A percentile compares a stretch with the other conserved stretches of the same genome.
Conservation (phyloP, 306 rosid species). For the Vigna angularis region DNA sequence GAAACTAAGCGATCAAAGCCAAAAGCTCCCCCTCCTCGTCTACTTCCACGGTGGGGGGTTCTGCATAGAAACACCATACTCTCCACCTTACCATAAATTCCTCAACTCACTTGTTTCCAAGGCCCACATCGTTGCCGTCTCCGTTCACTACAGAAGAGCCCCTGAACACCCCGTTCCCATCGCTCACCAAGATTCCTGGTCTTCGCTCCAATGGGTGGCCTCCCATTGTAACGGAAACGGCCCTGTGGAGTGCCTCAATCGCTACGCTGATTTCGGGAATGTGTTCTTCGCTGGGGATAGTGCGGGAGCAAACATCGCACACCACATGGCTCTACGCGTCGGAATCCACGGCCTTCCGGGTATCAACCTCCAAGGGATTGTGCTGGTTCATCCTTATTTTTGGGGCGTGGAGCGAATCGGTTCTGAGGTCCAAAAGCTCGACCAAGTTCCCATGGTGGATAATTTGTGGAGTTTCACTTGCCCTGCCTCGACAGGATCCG, state of each 20-base stretch:
- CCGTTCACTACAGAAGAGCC: constrained; percentile 71
- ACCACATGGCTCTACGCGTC: constrained; percentile 59
- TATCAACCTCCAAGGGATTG: constrained; percentile 53
- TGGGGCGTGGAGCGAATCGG: constrained; percentile 65
- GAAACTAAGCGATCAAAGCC: constrained; percentile 32
- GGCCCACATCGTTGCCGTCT: constrained; percentile 59
- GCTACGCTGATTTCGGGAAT: constrained; percentile 51
- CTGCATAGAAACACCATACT: constrained; percentile 63
- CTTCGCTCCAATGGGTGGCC: constrained; percentile 64
- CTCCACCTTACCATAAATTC: constrained; percentile 58
- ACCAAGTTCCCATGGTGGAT: background rate
- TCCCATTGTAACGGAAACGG: constrained; percentile 59
- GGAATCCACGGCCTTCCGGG: constrained; percentile 54
- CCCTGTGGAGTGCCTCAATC: constrained; percentile 64
- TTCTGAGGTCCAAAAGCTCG: background rate
- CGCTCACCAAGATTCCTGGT: constrained; percentile 72
- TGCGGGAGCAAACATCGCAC: constrained; percentile 72
- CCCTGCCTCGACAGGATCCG: constrained; percentile 55
- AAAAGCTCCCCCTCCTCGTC: constrained; percentile 68
- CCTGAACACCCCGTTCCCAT: constrained; percentile 75
- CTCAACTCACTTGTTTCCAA: constrained; percentile 50
- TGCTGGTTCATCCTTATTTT: constrained; percentile 70
- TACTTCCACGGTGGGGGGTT: constrained; percentile 84
- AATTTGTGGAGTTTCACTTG: constrained; percentile 58
- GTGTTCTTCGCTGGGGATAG: constrained; percentile 76